Evolutionary conservation across 148 eudicot species (phyloP).

Genomic region (Rhododendron molle): DNA sequence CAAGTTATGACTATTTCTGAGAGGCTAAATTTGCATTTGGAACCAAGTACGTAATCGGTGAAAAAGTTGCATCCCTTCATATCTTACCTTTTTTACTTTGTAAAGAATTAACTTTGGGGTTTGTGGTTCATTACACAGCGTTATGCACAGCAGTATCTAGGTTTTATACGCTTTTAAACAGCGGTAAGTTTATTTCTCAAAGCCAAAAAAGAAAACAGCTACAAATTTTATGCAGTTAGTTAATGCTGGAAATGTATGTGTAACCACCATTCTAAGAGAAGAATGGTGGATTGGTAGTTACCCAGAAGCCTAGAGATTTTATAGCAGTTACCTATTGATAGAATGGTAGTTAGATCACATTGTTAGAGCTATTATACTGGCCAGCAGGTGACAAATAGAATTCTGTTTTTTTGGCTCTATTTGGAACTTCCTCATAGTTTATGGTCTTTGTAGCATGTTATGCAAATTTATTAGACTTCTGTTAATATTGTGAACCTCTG

Average conservation of each 20-base stretch:
- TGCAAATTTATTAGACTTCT: not conserved
- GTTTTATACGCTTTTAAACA: not conserved
- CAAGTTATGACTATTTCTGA: slow-evolving; percentile 35
- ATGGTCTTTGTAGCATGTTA: not conserved
- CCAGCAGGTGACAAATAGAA: not conserved
- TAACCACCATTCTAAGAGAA: not conserved
- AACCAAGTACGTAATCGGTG: not conserved
- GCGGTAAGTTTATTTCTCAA: not conserved
- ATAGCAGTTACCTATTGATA: not conserved
- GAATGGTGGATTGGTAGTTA: not conserved
- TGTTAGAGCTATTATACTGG: not conserved
- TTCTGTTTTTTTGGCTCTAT: not conserved
- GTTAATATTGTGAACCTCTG: not conserved
- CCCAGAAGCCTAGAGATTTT: not conserved
- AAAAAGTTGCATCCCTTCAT: not conserved
- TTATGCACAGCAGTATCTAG: not conserved
- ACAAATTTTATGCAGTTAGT: not conserved
- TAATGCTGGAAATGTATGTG: not conserved
- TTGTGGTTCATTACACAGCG: not conserved
- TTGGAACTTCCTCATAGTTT: not conserved
- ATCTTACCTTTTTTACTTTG: not conserved
- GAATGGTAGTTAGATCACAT: not conserved
- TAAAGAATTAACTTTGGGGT: not conserved
- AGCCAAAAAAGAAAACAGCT: not conserved
- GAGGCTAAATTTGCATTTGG: not conserved